phyloP scores from a whole-genome alignment of 805 yeast species.

The Brettanomyces sp. region DNA sequence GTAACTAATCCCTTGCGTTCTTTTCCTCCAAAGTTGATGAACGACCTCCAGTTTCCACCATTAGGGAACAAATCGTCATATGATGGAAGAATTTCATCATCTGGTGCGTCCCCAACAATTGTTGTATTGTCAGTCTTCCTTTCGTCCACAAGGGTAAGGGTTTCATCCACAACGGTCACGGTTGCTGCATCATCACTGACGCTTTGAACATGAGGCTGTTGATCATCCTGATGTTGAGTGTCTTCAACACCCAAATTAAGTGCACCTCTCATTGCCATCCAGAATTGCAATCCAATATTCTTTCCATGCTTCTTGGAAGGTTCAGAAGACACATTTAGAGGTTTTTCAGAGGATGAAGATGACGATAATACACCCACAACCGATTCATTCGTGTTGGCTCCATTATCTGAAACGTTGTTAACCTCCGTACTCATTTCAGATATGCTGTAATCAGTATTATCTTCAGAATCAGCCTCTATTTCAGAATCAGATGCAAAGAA shows the following conservation, averaged over 20 bases:
- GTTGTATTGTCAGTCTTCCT: slow-evolving; percentile 1
- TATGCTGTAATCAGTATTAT: slow-evolving; percentile 2
- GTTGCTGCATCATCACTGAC: slow-evolving; percentile 15
- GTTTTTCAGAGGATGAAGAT: neutral
- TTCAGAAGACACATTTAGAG: neutral
- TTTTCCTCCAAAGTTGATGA: slow-evolving; percentile 21
- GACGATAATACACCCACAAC: neutral
- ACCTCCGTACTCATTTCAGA: slow-evolving; percentile 1
- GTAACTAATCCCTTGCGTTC: slow-evolving; percentile 8
- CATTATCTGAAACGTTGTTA: slow-evolving; percentile 2
- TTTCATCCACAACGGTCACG: neutral
- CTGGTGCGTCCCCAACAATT: slow-evolving; percentile 17
- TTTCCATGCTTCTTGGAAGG: slow-evolving; percentile 3
- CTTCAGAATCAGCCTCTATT: slow-evolving; percentile 4
- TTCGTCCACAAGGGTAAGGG: slow-evolving; percentile 5
- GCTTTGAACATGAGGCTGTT: slow-evolving; percentile 2
- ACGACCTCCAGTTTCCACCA: slow-evolving; percentile 19
- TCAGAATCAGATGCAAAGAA: slow-evolving; percentile 12
- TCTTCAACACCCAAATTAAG: neutral
- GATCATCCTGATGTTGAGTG: slow-evolving; percentile 1
- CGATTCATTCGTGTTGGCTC: slow-evolving; percentile 1
- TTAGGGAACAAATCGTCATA: slow-evolving; percentile 71
- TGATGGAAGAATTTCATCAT: slow-evolving; percentile 48
- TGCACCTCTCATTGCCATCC: slow-evolving; percentile 4
- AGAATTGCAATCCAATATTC: neutral